phyloP scores from a whole-genome alignment of 257 asterid genomes.

The Anisodus acutangulus region DNA sequence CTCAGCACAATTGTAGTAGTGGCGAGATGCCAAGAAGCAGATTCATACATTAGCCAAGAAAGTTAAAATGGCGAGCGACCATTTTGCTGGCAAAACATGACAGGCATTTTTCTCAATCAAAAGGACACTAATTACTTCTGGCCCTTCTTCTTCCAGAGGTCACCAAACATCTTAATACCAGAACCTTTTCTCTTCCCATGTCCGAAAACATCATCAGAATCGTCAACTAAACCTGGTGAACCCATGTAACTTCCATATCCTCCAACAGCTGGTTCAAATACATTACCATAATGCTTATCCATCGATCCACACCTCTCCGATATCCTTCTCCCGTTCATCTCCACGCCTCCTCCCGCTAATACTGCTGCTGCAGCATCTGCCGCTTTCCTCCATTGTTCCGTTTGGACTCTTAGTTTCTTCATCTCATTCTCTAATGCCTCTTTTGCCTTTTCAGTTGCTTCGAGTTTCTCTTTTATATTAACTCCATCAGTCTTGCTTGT shows the following conservation, averaged over 20 bases:
- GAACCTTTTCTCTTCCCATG: conserved; percentile 75
- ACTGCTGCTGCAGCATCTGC: conserved; percentile 96
- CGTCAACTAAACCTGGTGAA: conserved; percentile 64
- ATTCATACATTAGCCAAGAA: neutral
- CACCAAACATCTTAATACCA: conserved; percentile 85
- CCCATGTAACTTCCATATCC: conserved; percentile 56
- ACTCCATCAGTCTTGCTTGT: conserved; percentile 46
- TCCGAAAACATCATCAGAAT: conserved; percentile 58
- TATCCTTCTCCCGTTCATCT: conserved; percentile 63
- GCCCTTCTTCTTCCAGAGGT: conserved; percentile 88
- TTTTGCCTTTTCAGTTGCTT: conserved; percentile 56
- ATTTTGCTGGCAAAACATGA: conserved; percentile 31
- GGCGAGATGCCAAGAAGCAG: conserved; percentile 16
- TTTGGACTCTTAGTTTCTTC: conserved; percentile 83
- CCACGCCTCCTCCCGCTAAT: conserved; percentile 71
- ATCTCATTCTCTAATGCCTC: conserved; percentile 73
- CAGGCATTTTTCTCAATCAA: neutral
- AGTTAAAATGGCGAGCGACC: conserved; percentile 51
- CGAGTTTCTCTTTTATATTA: conserved; percentile 53
- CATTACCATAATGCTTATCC: conserved; percentile 65
- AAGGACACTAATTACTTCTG: conserved; percentile 45
- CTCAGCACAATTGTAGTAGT: neutral
- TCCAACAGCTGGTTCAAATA: conserved; percentile 44
- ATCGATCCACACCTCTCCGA: conserved; percentile 96
- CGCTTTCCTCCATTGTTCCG: conserved; percentile 97